A percentile compares a stretch with the other conserved stretches of the same genome.
Evolutionary conservation across 2,329 filamentous ascomycete genomes (phyloP).

Genomic region (Periconia digitata): DNA sequence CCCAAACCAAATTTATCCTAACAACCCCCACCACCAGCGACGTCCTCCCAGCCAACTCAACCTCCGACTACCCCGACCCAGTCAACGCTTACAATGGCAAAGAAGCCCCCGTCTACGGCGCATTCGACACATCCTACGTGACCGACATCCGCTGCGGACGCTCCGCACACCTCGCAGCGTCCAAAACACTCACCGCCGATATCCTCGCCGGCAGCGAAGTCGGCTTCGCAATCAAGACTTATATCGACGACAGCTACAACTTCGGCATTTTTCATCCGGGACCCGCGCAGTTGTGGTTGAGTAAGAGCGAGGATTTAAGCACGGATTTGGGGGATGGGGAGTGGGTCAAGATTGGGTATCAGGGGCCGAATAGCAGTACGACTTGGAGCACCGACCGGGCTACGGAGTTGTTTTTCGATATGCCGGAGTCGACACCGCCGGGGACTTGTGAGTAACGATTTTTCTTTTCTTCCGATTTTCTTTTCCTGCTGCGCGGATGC

Average conservation of each 20-base stretch:
- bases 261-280: constrained; percentile 8
- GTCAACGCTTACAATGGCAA: constrained; percentile 6
- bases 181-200: constrained; percentile 2
- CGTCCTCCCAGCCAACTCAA: constrained; percentile 2
- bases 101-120: constrained; percentile 8
- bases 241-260: constrained; percentile 1
- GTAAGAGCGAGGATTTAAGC: constrained; percentile 3
- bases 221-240: constrained; percentile 6
- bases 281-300: constrained; percentile 10
- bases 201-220: constrained; percentile 5
- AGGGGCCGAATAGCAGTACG: constrained; percentile 3
- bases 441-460: constrained; percentile 4
- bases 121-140: constrained; percentile 6
- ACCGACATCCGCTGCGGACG: constrained; percentile 10
- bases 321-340: constrained; percentile 8
- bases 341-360: constrained; percentile 13
- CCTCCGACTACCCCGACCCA: background rate
- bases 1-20: background rate
- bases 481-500: background rate
- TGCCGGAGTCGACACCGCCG: constrained; percentile 4
- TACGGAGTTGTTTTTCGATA: constrained; percentile 7
- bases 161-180: background rate
- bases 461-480: background rate
- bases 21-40: constrained; percentile 1
- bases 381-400: constrained; percentile 4